These are phyloP conservation scores for Solanum hybrid DNA, from an alignment of 305 asterid species.

Conservation along the genomic window DNA sequence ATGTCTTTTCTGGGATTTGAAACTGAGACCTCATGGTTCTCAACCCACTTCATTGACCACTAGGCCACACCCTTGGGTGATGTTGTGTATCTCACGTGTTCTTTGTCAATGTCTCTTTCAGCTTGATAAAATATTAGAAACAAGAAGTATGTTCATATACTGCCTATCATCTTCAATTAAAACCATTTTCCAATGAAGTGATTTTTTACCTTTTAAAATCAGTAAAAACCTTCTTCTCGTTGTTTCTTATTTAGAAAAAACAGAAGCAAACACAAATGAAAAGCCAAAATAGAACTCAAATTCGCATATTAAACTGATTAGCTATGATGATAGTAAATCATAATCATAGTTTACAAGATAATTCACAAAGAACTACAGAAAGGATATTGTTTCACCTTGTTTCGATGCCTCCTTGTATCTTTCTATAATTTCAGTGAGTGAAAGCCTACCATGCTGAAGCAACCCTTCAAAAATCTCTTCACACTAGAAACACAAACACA, in stretches of 20 bases:
- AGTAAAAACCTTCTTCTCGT: not conserved
- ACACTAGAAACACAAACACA: conserved; percentile 34
- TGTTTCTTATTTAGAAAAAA: not conserved
- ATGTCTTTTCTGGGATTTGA: not conserved
- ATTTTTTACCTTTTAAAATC: not conserved
- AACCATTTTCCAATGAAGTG: not conserved
- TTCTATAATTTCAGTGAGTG: conserved; percentile 48
- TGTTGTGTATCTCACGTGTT: not conserved
- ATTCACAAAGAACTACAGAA: not conserved
- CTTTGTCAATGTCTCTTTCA: not conserved
- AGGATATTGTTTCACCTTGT: conserved; percentile 22
- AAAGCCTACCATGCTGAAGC: conserved; percentile 87
- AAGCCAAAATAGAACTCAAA: not conserved
- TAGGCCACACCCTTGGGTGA: not conserved
- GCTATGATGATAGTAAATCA: not conserved
- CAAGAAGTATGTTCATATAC: not conserved
- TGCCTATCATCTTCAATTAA: conserved; percentile 4
- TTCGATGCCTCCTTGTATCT: conserved; percentile 39
- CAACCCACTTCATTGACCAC: not conserved
- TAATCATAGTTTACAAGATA: not conserved
- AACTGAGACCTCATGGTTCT: not conserved
- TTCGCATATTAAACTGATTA: not conserved
- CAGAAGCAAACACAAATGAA: not conserved
- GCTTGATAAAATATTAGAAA: not conserved
- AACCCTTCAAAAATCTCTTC: conserved; percentile 52